phyloP scores from a whole-genome alignment of 352 stramenopile genomes.

The Globisporangium emineosum region DNA sequence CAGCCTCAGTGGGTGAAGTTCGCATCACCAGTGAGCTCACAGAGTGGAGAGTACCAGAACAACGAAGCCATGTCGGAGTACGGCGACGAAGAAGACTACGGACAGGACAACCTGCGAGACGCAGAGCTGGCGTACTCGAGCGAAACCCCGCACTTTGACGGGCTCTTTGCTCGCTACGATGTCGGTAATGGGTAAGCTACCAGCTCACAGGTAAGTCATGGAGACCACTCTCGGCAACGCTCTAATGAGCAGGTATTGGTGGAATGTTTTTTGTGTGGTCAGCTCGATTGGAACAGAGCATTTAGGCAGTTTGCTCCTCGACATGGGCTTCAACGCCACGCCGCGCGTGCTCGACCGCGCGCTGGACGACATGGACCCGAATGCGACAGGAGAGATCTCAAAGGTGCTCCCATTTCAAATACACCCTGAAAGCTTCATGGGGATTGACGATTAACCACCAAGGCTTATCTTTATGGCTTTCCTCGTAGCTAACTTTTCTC shows the following conservation, averaged over 20 bases:
- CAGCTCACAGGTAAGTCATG: not conserved
- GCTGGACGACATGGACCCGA: constrained; percentile 68
- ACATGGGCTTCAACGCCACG: constrained; percentile 68
- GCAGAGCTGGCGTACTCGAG: constrained; percentile 30
- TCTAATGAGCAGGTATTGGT: not conserved
- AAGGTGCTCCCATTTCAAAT: constrained; percentile 26
- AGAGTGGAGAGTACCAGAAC: not conserved
- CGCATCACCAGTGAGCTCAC: not conserved
- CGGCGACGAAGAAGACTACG: constrained; percentile 23
- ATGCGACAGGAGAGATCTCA: constrained; percentile 60
- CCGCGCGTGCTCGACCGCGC: constrained; percentile 48
- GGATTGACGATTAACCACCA: not conserved
- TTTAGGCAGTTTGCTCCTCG: constrained; percentile 49
- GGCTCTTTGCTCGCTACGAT: constrained; percentile 51
- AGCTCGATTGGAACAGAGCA: constrained; percentile 60
- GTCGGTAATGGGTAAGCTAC: constrained; percentile 28
- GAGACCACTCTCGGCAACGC: not conserved
- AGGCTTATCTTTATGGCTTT: not conserved
- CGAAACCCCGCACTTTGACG: constrained; percentile 66
- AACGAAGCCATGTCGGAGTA: constrained; percentile 24
- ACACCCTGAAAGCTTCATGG: not conserved
- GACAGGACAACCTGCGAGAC: constrained; percentile 14
- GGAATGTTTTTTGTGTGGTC: not conserved
- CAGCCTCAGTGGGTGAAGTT: not conserved
- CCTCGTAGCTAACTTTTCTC: constrained; percentile 43